Conservation (phyloP, 345 rosid species). For the Populus pruinosa region DNA sequence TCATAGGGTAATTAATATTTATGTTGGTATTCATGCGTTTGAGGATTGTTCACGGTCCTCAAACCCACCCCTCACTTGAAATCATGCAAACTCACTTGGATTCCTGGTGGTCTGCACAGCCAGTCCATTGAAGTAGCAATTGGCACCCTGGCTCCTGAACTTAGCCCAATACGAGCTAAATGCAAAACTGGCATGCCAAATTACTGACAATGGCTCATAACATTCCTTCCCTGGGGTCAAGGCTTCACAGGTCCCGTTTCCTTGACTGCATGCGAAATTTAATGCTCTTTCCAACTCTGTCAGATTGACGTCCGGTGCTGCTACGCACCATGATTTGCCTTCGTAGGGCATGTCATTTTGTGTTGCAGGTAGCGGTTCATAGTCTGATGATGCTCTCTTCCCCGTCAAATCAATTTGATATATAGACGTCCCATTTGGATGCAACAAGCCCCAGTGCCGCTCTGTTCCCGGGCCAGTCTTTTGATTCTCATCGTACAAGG, state of each 20-base stretch:
- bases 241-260: slow-evolving; percentile 49
- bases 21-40: background rate
- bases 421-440: slow-evolving; percentile 39
- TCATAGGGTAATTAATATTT: background rate
- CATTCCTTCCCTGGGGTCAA: slow-evolving; percentile 55
- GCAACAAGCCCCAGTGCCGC: slow-evolving; percentile 72
- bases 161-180: slow-evolving; percentile 75
- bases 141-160: slow-evolving; percentile 50
- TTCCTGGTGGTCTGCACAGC: slow-evolving; percentile 51
- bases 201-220: slow-evolving; percentile 46
- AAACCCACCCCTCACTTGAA: background rate
- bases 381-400: slow-evolving; percentile 20
- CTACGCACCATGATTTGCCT: slow-evolving; percentile 71
- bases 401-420: slow-evolving; percentile 64
- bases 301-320: slow-evolving; percentile 31
- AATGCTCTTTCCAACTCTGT: slow-evolving; percentile 41
- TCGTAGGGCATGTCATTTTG: slow-evolving; percentile 45
- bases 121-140: slow-evolving; percentile 70
- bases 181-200: slow-evolving; percentile 68
- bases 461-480: slow-evolving; percentile 71
- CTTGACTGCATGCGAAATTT: slow-evolving; percentile 41
- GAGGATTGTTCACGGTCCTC: background rate
- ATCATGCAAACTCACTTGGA: slow-evolving; percentile 53
- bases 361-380: slow-evolving; percentile 41
- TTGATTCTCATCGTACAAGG: slow-evolving; percentile 61